These are phyloP conservation scores for Acrodontium crateriforme DNA, from an alignment of 2,329 filamentous ascomycete species.

Conservation along the genomic window DNA sequence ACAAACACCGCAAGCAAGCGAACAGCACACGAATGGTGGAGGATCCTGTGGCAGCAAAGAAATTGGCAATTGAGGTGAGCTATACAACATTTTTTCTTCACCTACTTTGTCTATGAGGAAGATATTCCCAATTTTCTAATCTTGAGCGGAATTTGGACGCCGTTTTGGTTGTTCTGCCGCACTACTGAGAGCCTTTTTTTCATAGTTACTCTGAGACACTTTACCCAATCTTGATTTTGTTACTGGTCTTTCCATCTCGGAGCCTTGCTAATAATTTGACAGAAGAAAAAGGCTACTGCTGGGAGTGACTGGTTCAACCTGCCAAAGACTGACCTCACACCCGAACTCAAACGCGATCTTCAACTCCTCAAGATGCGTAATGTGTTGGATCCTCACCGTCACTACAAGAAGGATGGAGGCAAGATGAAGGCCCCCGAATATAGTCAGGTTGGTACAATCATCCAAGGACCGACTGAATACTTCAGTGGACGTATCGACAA, in stretches of 20 bases:
- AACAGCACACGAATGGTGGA: slow-evolving; percentile 40
- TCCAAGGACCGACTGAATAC: slow-evolving; percentile 81
- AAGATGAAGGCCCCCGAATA: slow-evolving; percentile 64
- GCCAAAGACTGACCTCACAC: slow-evolving; percentile 68
- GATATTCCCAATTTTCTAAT: slow-evolving; percentile 47
- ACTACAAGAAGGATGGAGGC: slow-evolving; percentile 75
- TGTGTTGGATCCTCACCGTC: slow-evolving; percentile 74
- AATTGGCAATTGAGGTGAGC: slow-evolving; percentile 39
- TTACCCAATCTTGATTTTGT: slow-evolving; percentile 3
- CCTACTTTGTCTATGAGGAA: slow-evolving; percentile 54
- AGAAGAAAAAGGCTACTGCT: slow-evolving; percentile 52
- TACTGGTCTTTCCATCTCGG: slow-evolving; percentile 1
- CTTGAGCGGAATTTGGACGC: slow-evolving; percentile 62
- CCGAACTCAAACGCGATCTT: slow-evolving; percentile 76
- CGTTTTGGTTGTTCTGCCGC: slow-evolving; percentile 71
- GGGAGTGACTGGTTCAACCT: slow-evolving; percentile 80
- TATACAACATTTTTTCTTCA: slow-evolving; percentile 16
- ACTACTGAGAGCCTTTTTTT: slow-evolving; percentile 51
- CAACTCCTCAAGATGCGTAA: slow-evolving; percentile 82
- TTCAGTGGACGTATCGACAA: slow-evolving; percentile 68
- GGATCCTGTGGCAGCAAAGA: slow-evolving; percentile 35
- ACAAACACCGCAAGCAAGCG: slow-evolving; percentile 28
- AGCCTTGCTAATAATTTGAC: slow-evolving; percentile 16
- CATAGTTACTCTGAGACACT: slow-evolving; percentile 65
- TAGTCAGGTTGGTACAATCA: slow-evolving; percentile 76